Conservation (phyloP, 768 basidiomycete genomes). For the Naematelia aurantialba region DNA sequence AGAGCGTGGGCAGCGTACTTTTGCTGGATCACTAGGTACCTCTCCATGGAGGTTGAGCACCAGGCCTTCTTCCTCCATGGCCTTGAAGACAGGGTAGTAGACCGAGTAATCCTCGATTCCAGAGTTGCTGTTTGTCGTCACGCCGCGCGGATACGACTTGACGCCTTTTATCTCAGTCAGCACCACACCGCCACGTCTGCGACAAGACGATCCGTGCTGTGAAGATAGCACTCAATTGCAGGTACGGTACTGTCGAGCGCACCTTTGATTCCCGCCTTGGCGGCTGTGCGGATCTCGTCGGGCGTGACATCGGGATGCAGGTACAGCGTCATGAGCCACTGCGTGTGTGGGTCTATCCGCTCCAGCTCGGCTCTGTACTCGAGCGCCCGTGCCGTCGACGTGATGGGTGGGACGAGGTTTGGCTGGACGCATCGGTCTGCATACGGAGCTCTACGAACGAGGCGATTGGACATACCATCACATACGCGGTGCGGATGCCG, state of each 20-base stretch:
- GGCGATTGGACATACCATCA: conserved; percentile 66
- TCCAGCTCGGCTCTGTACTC: conserved; percentile 73
- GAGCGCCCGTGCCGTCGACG: conserved; percentile 71
- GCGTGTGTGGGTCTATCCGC: conserved; percentile 67
- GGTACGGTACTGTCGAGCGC: conserved; percentile 5
- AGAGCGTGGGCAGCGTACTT: conserved; percentile 44
- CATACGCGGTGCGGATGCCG: conserved; percentile 86
- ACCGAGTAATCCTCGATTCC: conserved; percentile 93
- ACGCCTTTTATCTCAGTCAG: conserved; percentile 57
- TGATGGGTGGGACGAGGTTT: conserved; percentile 85
- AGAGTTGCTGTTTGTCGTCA: conserved; percentile 93
- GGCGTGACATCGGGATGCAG: conserved; percentile 87
- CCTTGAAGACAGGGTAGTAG: conserved; percentile 88
- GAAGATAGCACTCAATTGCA: background rate
- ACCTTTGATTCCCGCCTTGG: conserved; percentile 72
- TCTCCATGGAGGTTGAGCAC: conserved; percentile 97
- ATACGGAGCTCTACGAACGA: background rate
- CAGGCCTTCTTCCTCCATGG: conserved; percentile 89
- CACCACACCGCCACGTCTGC: background rate
- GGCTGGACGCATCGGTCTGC: conserved; percentile 58
- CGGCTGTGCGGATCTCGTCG: conserved; percentile 83
- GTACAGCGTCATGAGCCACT: conserved; percentile 95
- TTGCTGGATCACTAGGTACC: conserved; percentile 76
- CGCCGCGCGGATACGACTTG: conserved; percentile 94
- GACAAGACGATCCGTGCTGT: background rate